These are phyloP conservation scores for Penicillium canariense DNA, from an alignment of 495 filamentous ascomycete species.

Conservation along the genomic window DNA sequence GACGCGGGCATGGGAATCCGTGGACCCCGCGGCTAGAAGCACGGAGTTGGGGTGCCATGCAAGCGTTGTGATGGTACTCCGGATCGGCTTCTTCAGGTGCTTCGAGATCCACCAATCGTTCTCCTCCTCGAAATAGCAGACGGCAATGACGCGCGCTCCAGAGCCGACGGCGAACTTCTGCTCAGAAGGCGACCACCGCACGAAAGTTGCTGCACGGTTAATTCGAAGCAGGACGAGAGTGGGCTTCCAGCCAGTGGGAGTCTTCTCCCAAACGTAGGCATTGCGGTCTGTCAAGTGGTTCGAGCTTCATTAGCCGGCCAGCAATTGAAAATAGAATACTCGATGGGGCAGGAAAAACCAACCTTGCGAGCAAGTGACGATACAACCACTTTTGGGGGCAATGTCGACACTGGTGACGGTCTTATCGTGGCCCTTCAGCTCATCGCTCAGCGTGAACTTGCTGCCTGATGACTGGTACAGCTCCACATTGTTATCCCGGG, in stretches of 20 bases:
- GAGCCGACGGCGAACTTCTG: slow-evolving; percentile 97
- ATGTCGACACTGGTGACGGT: slow-evolving; percentile 95
- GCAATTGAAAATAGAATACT: background rate
- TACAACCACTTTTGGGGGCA: slow-evolving; percentile 81
- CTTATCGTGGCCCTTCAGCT: slow-evolving; percentile 95
- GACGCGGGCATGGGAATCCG: slow-evolving; percentile 95
- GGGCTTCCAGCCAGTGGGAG: slow-evolving; percentile 88
- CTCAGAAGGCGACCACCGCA: slow-evolving; percentile 95
- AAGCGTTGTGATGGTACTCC: slow-evolving; percentile 89
- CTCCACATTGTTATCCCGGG: slow-evolving; percentile 87
- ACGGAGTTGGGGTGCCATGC: slow-evolving; percentile 98
- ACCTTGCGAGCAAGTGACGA: slow-evolving; percentile 98
- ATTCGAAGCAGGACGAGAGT: slow-evolving; percentile 96
- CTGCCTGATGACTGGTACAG: slow-evolving; percentile 73
- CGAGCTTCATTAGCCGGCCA: background rate
- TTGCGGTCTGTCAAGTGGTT: slow-evolving; percentile 73
- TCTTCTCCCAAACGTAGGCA: slow-evolving; percentile 95
- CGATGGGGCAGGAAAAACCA: slow-evolving; percentile 1
- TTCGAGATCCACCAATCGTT: slow-evolving; percentile 99
- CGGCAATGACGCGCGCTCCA: slow-evolving; percentile 90
- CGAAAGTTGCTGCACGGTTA: slow-evolving; percentile 94
- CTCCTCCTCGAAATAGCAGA: slow-evolving; percentile 98
- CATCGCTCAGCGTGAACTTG: slow-evolving; percentile 81
- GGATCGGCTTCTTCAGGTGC: slow-evolving; percentile 96
- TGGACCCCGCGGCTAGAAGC: slow-evolving; percentile 87